phyloP scores from a whole-genome alignment of 192 early-diverging fungal genomes.

The Linnemannia schmuckeri region DNA sequence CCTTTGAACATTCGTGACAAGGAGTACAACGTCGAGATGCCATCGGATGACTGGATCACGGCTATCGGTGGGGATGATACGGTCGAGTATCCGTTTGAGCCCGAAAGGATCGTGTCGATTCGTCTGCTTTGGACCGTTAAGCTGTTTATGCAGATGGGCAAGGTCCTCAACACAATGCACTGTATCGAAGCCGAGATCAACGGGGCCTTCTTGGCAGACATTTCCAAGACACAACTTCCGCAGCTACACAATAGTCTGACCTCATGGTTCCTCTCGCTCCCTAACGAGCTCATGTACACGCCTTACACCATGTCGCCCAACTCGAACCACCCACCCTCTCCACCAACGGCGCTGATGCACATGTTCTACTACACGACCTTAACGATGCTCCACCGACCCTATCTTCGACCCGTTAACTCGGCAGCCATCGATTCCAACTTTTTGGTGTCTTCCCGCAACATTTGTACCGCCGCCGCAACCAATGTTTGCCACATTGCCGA shows the following conservation, averaged over 20 bases:
- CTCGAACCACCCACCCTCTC: conserved; percentile 21
- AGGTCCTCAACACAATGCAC: conserved; percentile 18
- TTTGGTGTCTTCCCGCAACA: conserved; percentile 26
- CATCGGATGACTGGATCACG: conserved; percentile 16
- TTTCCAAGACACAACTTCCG: conserved; percentile 14
- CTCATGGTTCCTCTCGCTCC: conserved; percentile 57
- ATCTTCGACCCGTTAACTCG: conserved; percentile 29
- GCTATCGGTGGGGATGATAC: conserved; percentile 3
- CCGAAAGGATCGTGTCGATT: not conserved
- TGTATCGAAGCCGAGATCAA: conserved; percentile 25
- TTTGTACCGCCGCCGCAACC: conserved; percentile 38
- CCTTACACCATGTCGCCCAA: conserved; percentile 28
- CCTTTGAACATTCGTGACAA: conserved; percentile 19
- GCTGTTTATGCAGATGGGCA: conserved; percentile 14
- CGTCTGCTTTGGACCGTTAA: conserved; percentile 13
- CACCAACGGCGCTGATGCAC: conserved; percentile 42
- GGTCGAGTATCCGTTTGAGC: not conserved
- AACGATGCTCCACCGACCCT: conserved; percentile 64
- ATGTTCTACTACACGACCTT: conserved; percentile 63
- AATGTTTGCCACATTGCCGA: conserved; percentile 38
- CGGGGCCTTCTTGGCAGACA: conserved; percentile 15
- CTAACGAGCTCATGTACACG: conserved; percentile 59
- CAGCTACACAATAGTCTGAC: conserved; percentile 29
- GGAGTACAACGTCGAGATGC: conserved; percentile 28
- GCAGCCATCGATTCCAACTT: conserved; percentile 19